These are phyloP conservation scores for Trichosporon faecale DNA, from an alignment of 1,284 basidiomycete genomes.

Conservation along the genomic window DNA sequence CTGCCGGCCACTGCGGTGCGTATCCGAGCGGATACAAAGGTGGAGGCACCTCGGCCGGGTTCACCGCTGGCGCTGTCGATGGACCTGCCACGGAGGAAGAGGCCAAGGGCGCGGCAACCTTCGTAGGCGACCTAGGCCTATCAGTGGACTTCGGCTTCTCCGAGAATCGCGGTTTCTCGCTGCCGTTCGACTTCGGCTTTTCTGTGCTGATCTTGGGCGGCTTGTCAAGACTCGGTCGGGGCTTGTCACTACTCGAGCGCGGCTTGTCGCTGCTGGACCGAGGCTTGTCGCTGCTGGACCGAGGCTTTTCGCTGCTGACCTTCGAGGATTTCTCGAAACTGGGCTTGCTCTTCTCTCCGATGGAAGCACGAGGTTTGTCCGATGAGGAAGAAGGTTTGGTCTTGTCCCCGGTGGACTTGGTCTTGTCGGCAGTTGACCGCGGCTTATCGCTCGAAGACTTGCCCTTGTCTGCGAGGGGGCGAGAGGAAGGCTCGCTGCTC, in stretches of 20 bases:
- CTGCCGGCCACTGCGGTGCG: slow-evolving; percentile 44
- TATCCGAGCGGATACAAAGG: slow-evolving; percentile 15
- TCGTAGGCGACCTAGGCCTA: slow-evolving; percentile 3
- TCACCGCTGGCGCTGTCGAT: slow-evolving; percentile 34
- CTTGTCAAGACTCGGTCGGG: background rate
- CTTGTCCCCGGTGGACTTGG: background rate
- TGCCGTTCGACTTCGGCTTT: slow-evolving; percentile 10
- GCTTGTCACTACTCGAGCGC: background rate
- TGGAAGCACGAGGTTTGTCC: background rate
- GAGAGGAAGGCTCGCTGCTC: background rate
- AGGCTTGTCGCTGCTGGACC: background rate
- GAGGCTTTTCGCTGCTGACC: background rate
- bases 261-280: background rate
- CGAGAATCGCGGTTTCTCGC: background rate
- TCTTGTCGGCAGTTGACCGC: background rate
- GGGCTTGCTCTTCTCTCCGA: background rate
- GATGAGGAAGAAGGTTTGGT: background rate
- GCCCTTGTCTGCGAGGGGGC: background rate
- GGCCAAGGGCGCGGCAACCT: background rate
- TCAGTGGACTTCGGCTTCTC: slow-evolving; percentile 1
- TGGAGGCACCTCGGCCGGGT: slow-evolving; percentile 19
- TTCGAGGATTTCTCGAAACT: background rate
- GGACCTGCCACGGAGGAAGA: slow-evolving; percentile 35
- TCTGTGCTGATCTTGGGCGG: background rate
- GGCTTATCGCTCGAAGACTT: background rate